Evolutionary conservation across 2,329 filamentous ascomycete species (phyloP).

Genomic region (Phialophora macrospora): DNA sequence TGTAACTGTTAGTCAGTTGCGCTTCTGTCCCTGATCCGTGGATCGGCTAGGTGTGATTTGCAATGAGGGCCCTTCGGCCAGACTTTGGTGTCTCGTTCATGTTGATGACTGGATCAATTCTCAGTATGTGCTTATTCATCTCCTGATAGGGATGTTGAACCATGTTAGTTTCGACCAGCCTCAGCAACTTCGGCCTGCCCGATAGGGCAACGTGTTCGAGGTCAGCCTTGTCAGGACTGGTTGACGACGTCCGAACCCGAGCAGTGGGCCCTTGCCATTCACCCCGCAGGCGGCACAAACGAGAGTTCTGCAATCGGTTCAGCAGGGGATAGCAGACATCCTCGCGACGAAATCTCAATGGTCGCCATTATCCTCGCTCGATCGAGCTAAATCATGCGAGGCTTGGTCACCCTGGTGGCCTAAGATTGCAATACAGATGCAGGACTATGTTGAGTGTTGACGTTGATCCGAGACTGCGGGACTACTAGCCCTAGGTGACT

Average conservation of each 20-base stretch:
- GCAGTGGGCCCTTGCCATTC: not conserved
- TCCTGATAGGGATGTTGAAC: not conserved
- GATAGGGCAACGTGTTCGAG: not conserved
- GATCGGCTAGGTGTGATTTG: not conserved
- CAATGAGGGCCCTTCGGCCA: not conserved
- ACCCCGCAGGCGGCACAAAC: too few relatives aligned
- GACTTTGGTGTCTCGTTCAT: not conserved
- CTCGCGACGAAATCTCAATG: not conserved
- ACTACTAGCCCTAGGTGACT: not conserved
- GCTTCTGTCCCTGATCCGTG: not conserved
- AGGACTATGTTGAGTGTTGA: not conserved
- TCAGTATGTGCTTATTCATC: not conserved
- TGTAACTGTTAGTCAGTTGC: not conserved
- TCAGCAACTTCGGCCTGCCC: not conserved
- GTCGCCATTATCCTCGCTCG: not conserved
- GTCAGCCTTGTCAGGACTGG: slow-evolving; percentile 4
- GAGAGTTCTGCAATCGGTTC: not conserved
- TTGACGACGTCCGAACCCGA: slow-evolving; percentile 4
- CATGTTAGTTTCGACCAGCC: not conserved
- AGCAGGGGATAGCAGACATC: not conserved
- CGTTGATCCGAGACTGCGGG: not conserved
- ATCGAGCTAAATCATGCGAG: not conserved
- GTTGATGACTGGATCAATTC: not conserved
- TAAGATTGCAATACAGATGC: not conserved
- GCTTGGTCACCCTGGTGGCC: slow-evolving; percentile 7